Percentiles rank a stretch among this genome's conserved stretches.
Evolutionary conservation across 1,284 basidiomycete genomes (phyloP).

Genomic region (Tilletia caries): DNA sequence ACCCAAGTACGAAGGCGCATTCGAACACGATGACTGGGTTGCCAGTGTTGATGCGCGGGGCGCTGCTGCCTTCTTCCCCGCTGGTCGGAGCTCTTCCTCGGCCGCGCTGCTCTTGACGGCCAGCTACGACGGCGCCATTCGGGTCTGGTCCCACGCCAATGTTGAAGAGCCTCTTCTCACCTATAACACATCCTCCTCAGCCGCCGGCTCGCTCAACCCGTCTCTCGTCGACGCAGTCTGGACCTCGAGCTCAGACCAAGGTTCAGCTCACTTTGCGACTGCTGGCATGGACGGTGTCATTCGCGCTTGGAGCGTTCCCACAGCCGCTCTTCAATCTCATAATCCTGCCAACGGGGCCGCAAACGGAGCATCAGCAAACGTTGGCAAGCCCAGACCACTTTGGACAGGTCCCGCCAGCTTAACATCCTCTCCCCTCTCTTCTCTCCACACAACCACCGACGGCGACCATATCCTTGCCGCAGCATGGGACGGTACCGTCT

Average conservation of each 20-base stretch:
- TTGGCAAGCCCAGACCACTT: neutral
- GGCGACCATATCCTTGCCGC: slow-evolving; percentile 28
- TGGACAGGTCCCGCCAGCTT: slow-evolving; percentile 12
- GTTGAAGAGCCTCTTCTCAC: slow-evolving; percentile 30
- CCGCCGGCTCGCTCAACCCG: slow-evolving; percentile 41
- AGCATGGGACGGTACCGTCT: slow-evolving; percentile 46
- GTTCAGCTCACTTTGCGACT: slow-evolving; percentile 60
- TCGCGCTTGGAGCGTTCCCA: slow-evolving; percentile 34
- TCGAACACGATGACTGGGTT: slow-evolving; percentile 92
- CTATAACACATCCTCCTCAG: slow-evolving; percentile 20
- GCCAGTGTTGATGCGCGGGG: slow-evolving; percentile 68
- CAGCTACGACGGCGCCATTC: slow-evolving; percentile 52
- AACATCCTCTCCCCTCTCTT: neutral
- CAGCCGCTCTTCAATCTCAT: neutral
- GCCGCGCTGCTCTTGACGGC: slow-evolving; percentile 48
- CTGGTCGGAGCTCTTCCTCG: neutral
- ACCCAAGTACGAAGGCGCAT: slow-evolving; percentile 73
- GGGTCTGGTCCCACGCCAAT: slow-evolving; percentile 34
- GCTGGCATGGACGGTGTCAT: slow-evolving; percentile 77
- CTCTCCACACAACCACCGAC: slow-evolving; percentile 5
- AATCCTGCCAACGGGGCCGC: too few species aligned
- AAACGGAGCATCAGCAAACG: neutral
- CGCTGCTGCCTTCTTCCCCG: neutral
- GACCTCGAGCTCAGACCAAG: slow-evolving; percentile 50
- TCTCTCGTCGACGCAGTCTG: slow-evolving; percentile 70